A percentile compares a stretch with the other conserved stretches of the same genome.
phyloP scores from a whole-genome alignment of 371 early-diverging fungal species.

The Mucor saturninus region DNA sequence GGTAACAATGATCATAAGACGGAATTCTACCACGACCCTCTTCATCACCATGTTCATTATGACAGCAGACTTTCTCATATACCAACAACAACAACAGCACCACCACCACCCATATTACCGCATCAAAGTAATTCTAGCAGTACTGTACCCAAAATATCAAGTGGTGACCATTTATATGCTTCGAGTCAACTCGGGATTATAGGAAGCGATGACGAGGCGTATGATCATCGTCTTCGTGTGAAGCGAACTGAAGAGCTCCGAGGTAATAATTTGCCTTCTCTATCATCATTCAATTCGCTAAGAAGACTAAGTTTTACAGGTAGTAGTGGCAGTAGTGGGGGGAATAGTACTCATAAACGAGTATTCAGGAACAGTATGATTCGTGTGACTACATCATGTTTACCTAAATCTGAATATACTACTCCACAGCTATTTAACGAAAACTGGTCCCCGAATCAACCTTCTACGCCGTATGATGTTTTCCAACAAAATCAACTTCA shows the following conservation, averaged over 20 bases:
- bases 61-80: constrained; percentile 6
- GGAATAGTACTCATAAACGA: neutral
- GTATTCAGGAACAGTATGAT: constrained; percentile 18
- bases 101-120: neutral
- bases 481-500: constrained; percentile 2
- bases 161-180: neutral
- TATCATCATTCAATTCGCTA: constrained; percentile 21
- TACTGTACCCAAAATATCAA: neutral
- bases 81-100: neutral
- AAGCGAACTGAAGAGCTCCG: constrained; percentile 50
- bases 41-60: constrained; percentile 17
- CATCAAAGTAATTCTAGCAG: neutral
- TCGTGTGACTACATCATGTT: constrained; percentile 35
- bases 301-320: constrained; percentile 29
- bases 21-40: constrained; percentile 17
- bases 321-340: neutral
- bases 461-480: constrained; percentile 11
- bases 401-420: constrained; percentile 28
- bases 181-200: neutral
- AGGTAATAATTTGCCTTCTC: constrained; percentile 22
- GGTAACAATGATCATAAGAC: constrained; percentile 42
- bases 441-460: constrained; percentile 35
- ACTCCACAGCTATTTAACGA: constrained; percentile 8
- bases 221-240: constrained; percentile 38
- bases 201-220: constrained; percentile 52